Evolutionary conservation across 2,329 filamentous ascomycete genomes (phyloP).

Genomic region (Lojkania enalia): DNA sequence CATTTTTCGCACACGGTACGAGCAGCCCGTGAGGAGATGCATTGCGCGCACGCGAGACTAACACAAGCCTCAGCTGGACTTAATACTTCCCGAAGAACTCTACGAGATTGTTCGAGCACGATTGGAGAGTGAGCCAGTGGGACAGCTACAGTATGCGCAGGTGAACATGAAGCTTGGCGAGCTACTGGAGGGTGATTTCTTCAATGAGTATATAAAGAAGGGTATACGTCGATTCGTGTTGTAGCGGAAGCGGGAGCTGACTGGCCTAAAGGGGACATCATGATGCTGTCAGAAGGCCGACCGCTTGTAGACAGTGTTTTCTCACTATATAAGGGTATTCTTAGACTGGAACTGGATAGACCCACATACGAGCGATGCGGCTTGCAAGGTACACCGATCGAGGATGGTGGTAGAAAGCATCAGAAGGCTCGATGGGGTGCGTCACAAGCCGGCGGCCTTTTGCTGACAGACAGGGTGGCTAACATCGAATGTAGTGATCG

Average conservation of each 20-base stretch:
- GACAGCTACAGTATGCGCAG: slow-evolving; percentile 61
- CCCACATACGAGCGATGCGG: slow-evolving; percentile 83
- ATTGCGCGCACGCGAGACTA: background rate
- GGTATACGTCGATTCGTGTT: slow-evolving; percentile 51
- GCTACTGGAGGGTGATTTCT: slow-evolving; percentile 74
- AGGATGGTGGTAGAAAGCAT: slow-evolving; percentile 62
- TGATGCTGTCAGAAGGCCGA: slow-evolving; percentile 82
- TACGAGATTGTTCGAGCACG: slow-evolving; percentile 59
- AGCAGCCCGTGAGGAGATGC: background rate
- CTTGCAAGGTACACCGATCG: slow-evolving; percentile 70
- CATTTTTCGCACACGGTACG: slow-evolving; percentile 70
- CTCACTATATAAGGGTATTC: slow-evolving; percentile 67
- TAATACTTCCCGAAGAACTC: slow-evolving; percentile 70
- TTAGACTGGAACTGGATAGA: slow-evolving; percentile 78
- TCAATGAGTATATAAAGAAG: slow-evolving; percentile 80
- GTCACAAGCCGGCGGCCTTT: slow-evolving; percentile 8
- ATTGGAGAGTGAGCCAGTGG: slow-evolving; percentile 47
- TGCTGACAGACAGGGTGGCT: slow-evolving; percentile 4
- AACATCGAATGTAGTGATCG: slow-evolving; percentile 75
- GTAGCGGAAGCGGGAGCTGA: slow-evolving; percentile 1
- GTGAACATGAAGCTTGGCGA: slow-evolving; percentile 74
- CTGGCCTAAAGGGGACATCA: slow-evolving; percentile 64
- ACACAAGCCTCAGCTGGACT: slow-evolving; percentile 57
- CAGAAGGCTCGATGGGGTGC: slow-evolving; percentile 74
- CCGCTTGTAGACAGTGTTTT: slow-evolving; percentile 72